Percentiles rank a stretch among this genome's conserved stretches.
Evolutionary conservation across 192 early-diverging fungal genomes (phyloP).

Genomic region (Rhizoclosmatium sp.): DNA sequence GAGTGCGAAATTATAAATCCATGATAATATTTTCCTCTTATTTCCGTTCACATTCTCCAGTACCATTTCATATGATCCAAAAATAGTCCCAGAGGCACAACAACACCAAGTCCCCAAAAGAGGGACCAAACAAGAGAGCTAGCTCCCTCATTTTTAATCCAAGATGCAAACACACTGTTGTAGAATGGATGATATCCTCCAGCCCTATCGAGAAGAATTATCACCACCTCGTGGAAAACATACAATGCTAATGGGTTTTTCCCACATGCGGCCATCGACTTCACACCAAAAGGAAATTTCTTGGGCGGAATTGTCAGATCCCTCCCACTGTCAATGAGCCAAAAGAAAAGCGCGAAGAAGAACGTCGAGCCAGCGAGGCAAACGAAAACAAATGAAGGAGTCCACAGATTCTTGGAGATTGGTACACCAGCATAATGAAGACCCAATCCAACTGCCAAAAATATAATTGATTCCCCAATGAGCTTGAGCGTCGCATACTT

Average conservation of each 20-base stretch:
- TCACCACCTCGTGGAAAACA: constrained; percentile 44
- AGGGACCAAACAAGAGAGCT: constrained; percentile 30
- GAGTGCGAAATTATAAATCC: too few species aligned
- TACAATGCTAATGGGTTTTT: constrained; percentile 60
- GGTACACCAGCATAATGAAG: constrained; percentile 45
- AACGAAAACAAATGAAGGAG: constrained; percentile 55
- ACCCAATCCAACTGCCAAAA: background rate
- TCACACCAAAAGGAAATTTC: background rate
- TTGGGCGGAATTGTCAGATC: background rate
- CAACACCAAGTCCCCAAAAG: constrained; percentile 18
- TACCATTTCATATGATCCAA: constrained; percentile 25
- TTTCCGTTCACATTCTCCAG: constrained; percentile 22
- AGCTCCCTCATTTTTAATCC: constrained; percentile 3
- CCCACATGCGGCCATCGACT: constrained; percentile 34
- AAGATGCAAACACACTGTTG: constrained; percentile 10
- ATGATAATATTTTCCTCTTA: too few species aligned
- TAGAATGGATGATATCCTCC: background rate
- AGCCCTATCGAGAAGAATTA: background rate
- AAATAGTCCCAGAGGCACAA: constrained; percentile 25
- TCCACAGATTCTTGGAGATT: constrained; percentile 63
- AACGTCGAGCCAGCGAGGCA: constrained; percentile 40
- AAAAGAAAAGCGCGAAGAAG: constrained; percentile 39
- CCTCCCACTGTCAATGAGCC: constrained; percentile 46
- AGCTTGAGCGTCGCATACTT: constrained; percentile 10
- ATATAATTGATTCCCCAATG: background rate